Base-by-base conservation (phyloP, 2,329 filamentous ascomycete genomes). In the Aspergillus fischeri region DNA sequence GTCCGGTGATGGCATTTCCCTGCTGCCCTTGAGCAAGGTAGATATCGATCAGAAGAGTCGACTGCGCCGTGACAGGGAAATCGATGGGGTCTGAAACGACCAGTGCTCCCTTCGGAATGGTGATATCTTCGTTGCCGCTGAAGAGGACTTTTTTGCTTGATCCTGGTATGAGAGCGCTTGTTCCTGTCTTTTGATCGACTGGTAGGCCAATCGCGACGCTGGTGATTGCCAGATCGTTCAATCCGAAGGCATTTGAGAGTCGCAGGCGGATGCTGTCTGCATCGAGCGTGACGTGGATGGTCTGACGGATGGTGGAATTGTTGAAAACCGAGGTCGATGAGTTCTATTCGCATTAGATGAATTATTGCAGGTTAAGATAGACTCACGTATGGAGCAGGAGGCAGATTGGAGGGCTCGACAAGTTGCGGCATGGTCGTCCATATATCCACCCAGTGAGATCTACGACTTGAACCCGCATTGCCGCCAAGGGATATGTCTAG, bases 391-490 rank as follows among this genome's bases (percentile, higher is more conserved):
- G 84, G 83, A 2, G 79, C 68, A 0, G 82, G 81, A 9, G 86
- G 86, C 21, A 89, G 76, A 61, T 88, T 89, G 49, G 73, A 76
- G 9, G 78, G 80, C 65, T 89, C 86, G 1, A 84, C 84, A 44
- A 86, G 73, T 67, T 88, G 85, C 0, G 85, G 85, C 85, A 88
- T 88, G 2, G 83, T 78, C 0, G 83, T 81, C 86, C 86, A 89
- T 1, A 82, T 84, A 60, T 82, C 80, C 14, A 86, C 78, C 85
- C 85, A 88, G 60, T 83, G 80, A 2, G 44, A 27, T 21, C 7
- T n/a, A 4, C n/a, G 27, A 14, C 21, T 45, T 21, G 32, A 38
- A 17, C 5, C 32, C 14, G n/a, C 42, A 21, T 45, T 4, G 4
- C 42, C 4, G 21, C 3, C 4, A 14, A 24, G 42, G 8, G 42